Base-by-base conservation (phyloP, 129 eudicot genomes). In the Tagetes patula region DNA sequence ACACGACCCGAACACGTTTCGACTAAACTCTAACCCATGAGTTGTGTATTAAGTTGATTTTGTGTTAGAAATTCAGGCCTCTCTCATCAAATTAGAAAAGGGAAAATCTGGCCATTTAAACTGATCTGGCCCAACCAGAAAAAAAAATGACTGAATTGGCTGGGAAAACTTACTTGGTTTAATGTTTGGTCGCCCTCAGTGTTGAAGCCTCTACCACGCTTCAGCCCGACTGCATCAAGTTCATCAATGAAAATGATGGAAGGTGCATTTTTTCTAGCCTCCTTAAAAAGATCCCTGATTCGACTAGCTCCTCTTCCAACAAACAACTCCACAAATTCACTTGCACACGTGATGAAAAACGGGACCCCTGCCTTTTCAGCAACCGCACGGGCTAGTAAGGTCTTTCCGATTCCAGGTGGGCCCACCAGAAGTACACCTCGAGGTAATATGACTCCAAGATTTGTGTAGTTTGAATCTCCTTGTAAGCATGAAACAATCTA, bases 291-390 rank as follows among this genome's bases (percentile, higher is more conserved):
- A 72, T 82, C 85, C 60, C 85, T 34, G 14, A 82, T 73, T 14
- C 82, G 85, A 67, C 82, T 77, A 33, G 85, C 85, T 67, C 85
- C 82, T 77, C 82, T 73, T 73, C 85, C 85, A 13, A 82, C 85
- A 77, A 82, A 77, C 73, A 82, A 3, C 76, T 82, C 82, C n/a
- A 82, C 82, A 73, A 82, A 82, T 6, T 82, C 85, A 66, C 79
- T 77, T 14, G 79, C 85, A 73, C 82, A 77, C 0, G 73, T 67
- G 55, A 77, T 72, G 72, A 77, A 82, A 68, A 82, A 82, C 0
- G 85, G 82, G 39, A 77, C 85, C 30, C 85, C 82, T 0, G 85
- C 82, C 49, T 69, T 74, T 41, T 77, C 80, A 52, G 85, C 82
- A 8, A 77, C 79, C 0, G 85, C 85, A 33, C 76, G 82, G 20